Evolutionary conservation across 495 filamentous ascomycete species (phyloP), one percentile per base, ranked within the genome.

Genomic region (Aspergillus cristatus): DNA sequence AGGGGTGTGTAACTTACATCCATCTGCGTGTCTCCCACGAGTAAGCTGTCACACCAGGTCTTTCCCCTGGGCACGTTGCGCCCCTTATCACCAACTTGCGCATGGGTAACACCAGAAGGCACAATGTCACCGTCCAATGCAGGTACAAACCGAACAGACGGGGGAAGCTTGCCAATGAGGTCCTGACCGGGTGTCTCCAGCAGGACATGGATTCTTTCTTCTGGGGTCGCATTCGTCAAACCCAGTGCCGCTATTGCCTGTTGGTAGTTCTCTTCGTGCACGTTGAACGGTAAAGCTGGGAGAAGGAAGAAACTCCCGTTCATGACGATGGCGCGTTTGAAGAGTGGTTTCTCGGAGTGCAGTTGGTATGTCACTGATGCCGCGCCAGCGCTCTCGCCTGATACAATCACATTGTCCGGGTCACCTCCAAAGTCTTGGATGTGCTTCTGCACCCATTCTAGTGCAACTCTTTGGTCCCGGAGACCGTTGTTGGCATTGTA

Each of bases 321-420:
- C 60, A 68, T 62, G 8, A 45, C 30, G 37, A 67, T 62, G 1
- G 48, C 57, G 4, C 65, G 47, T 38, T 60, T 63, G 42, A 68
- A 67, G 2, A 70, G 46, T 10, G 59, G 48, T 14, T 50, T 44
- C 17, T 54, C 42, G 5, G 58, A 61, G n/a, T 53, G 50, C 4
- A 70, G 52, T 28, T 66, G 64, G 28, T 57, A 59, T 2, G 53
- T 53, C n/a, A 58, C 62, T 2, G 55, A 58, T 11, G 57, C 55
- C 53, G 67, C 81, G 10, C 82, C 82, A 12, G 81, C 82, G 14
- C 74, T 79, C n/a, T 70, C 72, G 28, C 82, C 79, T 32, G 73
- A 70, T 14, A 81, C 68, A 6, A 78, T 75, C 8, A 85, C 71
- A 42, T 80, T 78, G 5, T 68, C 50, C 1, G 80, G 77, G 42